phyloP scores from a whole-genome alignment of 805 yeast species.

The Pichia occidentalis region DNA sequence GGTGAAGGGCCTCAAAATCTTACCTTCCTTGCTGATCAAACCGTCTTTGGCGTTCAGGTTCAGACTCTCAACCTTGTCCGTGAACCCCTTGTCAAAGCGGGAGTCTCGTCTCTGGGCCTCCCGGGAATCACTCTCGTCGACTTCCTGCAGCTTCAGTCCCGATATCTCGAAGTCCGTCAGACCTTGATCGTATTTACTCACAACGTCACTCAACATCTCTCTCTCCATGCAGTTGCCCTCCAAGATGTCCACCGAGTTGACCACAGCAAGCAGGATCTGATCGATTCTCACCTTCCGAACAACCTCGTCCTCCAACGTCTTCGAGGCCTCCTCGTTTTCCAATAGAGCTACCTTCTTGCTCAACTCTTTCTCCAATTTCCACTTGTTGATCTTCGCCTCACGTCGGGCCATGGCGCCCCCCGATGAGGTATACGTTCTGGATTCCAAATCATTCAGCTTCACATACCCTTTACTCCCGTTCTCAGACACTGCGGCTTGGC shows the following conservation, averaged over 20 bases:
- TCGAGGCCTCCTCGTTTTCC: slow-evolving; percentile 28
- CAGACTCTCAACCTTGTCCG: slow-evolving; percentile 42
- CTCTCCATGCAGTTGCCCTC: slow-evolving; percentile 61
- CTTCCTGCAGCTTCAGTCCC: slow-evolving; percentile 9
- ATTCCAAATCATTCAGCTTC: slow-evolving; percentile 13
- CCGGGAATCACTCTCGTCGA: slow-evolving; percentile 11
- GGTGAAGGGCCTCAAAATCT: slow-evolving; percentile 78
- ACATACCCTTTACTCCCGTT: slow-evolving; percentile 8
- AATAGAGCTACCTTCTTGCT: slow-evolving; percentile 37
- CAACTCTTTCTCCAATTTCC: slow-evolving; percentile 52
- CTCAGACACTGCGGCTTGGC: slow-evolving; percentile 7
- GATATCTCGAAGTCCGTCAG: slow-evolving; percentile 15
- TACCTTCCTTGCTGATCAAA: slow-evolving; percentile 64
- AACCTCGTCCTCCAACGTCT: slow-evolving; percentile 55
- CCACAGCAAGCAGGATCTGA: slow-evolving; percentile 45
- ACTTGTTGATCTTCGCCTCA: slow-evolving; percentile 66
- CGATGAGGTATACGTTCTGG: too few species aligned
- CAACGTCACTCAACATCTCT: slow-evolving; percentile 47
- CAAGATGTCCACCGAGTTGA: slow-evolving; percentile 48
- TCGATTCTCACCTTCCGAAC: slow-evolving; percentile 50
- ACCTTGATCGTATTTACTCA: slow-evolving; percentile 11
- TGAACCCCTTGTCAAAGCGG: slow-evolving; percentile 41
- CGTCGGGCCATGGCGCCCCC: slow-evolving; percentile 46
- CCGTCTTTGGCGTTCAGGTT: slow-evolving; percentile 50
- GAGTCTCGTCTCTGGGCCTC: slow-evolving; percentile 14